These are phyloP conservation scores for Pseudotulostoma volvatum DNA, from an alignment of 495 filamentous ascomycete genomes.

Conservation along the genomic window DNA sequence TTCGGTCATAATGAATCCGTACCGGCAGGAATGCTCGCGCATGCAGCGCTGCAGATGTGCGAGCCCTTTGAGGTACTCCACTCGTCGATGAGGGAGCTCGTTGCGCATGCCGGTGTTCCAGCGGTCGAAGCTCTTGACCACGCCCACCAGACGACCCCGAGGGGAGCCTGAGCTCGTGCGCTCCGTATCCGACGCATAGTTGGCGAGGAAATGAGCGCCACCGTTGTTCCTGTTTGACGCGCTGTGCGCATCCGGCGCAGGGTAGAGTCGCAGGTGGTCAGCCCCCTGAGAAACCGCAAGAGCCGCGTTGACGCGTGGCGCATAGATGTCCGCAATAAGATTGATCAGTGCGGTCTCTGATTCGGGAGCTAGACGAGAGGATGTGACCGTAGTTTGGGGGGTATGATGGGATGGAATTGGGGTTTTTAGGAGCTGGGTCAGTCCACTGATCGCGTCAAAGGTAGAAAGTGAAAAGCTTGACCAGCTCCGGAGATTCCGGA, in stretches of 20 bases:
- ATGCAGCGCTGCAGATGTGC: slow-evolving; percentile 73
- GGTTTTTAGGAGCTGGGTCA: slow-evolving; percentile 56
- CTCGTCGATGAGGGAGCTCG: slow-evolving; percentile 59
- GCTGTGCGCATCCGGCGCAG: slow-evolving; percentile 35
- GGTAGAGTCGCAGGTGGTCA: slow-evolving; percentile 40
- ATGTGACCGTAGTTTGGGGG: slow-evolving; percentile 35
- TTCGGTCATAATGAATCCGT: slow-evolving; percentile 89
- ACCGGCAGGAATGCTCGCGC: slow-evolving; percentile 82
- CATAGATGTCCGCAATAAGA: slow-evolving; percentile 53
- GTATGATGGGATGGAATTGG: slow-evolving; percentile 48
- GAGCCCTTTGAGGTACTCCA: slow-evolving; percentile 72
- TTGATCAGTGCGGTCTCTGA: slow-evolving; percentile 54
- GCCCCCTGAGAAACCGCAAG: slow-evolving; percentile 50
- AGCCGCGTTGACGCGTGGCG: slow-evolving; percentile 63
- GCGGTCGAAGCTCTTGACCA: slow-evolving; percentile 75
- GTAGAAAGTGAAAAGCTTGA: slow-evolving; percentile 53
- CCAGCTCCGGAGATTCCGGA: slow-evolving; percentile 76
- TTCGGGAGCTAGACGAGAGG: slow-evolving; percentile 46
- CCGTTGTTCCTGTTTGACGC: slow-evolving; percentile 34
- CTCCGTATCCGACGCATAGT: slow-evolving; percentile 55
- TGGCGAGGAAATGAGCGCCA: slow-evolving; percentile 47
- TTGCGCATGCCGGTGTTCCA: slow-evolving; percentile 92
- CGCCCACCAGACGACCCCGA: slow-evolving; percentile 66
- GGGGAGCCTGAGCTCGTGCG: slow-evolving; percentile 54
- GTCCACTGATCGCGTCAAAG: slow-evolving; percentile 56